A percentile compares a stretch with the other conserved stretches of the same genome.
Conservation (phyloP, 306 rosid genomes). For the Acacia melanoxylon region DNA sequence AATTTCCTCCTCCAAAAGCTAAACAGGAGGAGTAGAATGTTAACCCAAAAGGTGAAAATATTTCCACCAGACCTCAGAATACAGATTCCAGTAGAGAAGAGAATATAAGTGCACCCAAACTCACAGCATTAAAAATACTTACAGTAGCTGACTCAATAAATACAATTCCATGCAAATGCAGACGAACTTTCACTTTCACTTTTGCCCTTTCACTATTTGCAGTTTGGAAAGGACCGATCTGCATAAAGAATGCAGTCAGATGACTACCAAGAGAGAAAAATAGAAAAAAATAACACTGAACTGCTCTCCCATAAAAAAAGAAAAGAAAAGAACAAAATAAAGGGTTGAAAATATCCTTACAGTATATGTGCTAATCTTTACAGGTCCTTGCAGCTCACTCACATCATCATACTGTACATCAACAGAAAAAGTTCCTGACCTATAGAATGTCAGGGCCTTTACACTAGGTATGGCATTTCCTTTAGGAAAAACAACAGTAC, state of each 20-base stretch:
- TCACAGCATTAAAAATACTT: constrained; percentile 36
- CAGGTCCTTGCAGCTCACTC: constrained; percentile 58
- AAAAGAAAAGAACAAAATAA: neutral
- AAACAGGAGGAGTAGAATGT: constrained; percentile 10
- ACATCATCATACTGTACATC: constrained; percentile 72
- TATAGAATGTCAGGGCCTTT: constrained; percentile 71
- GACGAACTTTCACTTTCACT: constrained; percentile 75
- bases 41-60: neutral
- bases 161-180: constrained; percentile 82
- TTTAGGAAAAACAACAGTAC: constrained; percentile 71
- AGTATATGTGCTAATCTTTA: constrained; percentile 78
- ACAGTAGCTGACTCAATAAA: constrained; percentile 76
- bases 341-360: constrained; percentile 43
- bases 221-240: constrained; percentile 93
- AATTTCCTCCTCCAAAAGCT: constrained; percentile 94
- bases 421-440: constrained; percentile 72
- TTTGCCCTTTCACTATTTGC: constrained; percentile 60
- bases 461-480: constrained; percentile 79
- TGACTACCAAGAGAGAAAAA: neutral
- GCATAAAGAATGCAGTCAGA: constrained; percentile 22
- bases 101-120: neutral
- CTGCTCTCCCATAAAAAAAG: neutral
- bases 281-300: neutral
- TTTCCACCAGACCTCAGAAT: neutral
- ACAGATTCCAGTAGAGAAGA: neutral